These are phyloP conservation scores for Somion occarium DNA, from an alignment of 1,284 basidiomycete genomes.

Conservation along the genomic window DNA sequence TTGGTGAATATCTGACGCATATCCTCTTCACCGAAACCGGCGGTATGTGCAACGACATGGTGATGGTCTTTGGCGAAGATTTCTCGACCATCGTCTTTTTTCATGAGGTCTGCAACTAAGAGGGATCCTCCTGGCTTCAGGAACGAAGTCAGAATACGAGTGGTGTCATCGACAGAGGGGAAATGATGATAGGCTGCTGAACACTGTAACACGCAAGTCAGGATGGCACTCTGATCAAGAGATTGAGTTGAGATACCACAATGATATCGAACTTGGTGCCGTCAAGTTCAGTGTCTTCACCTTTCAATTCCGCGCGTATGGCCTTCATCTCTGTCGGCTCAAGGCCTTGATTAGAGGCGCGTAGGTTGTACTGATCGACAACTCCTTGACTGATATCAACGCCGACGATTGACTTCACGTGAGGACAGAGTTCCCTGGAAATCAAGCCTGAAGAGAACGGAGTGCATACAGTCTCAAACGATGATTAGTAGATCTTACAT, in stretches of 20 bases:
- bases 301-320: slow-evolving; percentile 44
- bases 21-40: slow-evolving; percentile 43
- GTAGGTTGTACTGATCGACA: slow-evolving; percentile 58
- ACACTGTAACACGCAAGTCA: slow-evolving; percentile 48
- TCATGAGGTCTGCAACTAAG: slow-evolving; percentile 51
- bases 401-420: slow-evolving; percentile 56
- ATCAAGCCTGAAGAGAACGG: slow-evolving; percentile 41
- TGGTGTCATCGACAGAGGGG: slow-evolving; percentile 42
- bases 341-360: slow-evolving; percentile 53
- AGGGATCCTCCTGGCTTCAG: slow-evolving; percentile 60
- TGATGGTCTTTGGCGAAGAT: slow-evolving; percentile 22
- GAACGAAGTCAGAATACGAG: slow-evolving; percentile 45
- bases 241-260: slow-evolving; percentile 49
- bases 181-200: slow-evolving; percentile 68
- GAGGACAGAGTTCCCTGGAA: slow-evolving; percentile 48
- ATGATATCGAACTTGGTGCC: slow-evolving; percentile 58
- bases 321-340: slow-evolving; percentile 55
- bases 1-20: slow-evolving; percentile 42
- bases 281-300: slow-evolving; percentile 41
- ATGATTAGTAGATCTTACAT: slow-evolving; percentile 11
- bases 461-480: background rate
- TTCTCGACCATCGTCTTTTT: slow-evolving; percentile 19
- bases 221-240: background rate
- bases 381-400: slow-evolving; percentile 65
- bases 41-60: slow-evolving; percentile 48